Evolutionary conservation across 2,329 filamentous ascomycete species (phyloP), one percentile per base, ranked within the genome.

Genomic region (Venturia carpophila): DNA sequence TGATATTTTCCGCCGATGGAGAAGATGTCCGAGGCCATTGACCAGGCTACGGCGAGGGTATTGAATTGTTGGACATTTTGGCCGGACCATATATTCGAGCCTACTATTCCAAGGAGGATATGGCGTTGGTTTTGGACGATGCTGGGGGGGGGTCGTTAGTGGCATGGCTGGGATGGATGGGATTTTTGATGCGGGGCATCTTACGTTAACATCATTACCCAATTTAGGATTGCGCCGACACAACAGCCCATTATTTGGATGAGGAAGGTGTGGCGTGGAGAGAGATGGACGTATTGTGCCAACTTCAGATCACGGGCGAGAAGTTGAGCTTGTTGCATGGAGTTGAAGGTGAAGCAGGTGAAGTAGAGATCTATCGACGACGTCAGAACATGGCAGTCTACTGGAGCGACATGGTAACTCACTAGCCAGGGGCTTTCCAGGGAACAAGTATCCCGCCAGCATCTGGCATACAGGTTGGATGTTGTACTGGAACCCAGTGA

Each of bases 41-140:
- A 69, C 72, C 72, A 76, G 9, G 73, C 69, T 39, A 73, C 69
- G 37, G 74, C 73, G 42, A 52, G 70, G 10, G 78, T 74, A 66
- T 80, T 80, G 71, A 76, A 78, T 2, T 70, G 70, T 68, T 81
- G 79, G 4, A 80, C 72, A 43, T 76, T 74, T 11, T 77, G 75
- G 21, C 79, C 79, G 27, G 75, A 78, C 79, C 79, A 81, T 45
- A 78, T 74, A 63, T 75, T 76, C 37, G 74, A 75, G 6, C 77
- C 79, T 60, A 78, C 68, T 10, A 76, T 73, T 37, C 75, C 72
- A 17, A 73, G 66, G 4, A 80, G 71, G 41, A 79, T 74, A 3
- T 77, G 73, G 3, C 74, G 70, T 64, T 79, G 76, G 64, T 76
- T 75, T 15, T 71, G 70, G 0, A 78, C 73, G 64, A 80, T 79